Evolutionary conservation across 1,139 yeast species (phyloP).

Genomic region (Yarrowia galli): DNA sequence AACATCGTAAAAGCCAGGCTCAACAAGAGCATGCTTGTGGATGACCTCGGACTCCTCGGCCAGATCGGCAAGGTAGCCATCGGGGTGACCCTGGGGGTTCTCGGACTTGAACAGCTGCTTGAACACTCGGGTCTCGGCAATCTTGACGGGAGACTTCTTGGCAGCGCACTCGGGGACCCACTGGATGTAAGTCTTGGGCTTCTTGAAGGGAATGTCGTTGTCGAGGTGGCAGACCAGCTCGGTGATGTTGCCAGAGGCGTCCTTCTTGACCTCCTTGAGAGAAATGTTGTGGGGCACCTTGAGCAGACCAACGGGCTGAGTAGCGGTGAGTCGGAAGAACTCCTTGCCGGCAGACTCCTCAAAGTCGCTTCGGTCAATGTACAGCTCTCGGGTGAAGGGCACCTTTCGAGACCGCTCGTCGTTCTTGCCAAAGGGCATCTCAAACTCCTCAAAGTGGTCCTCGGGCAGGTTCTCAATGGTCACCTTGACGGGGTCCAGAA

Average conservation of each 20-base stretch:
- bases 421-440: conserved; percentile 81
- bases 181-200: conserved; percentile 95
- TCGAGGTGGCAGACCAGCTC: conserved; percentile 84
- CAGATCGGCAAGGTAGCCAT: conserved; percentile 84
- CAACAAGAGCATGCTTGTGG: conserved; percentile 71
- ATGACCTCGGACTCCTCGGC: conserved; percentile 80
- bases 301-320: conserved; percentile 94
- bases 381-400: conserved; percentile 77
- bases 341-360: conserved; percentile 66
- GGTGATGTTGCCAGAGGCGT: conserved; percentile 65
- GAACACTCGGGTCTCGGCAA: conserved; percentile 84
- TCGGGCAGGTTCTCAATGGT: conserved; percentile 83
- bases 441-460: conserved; percentile 70
- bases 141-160: conserved; percentile 64
- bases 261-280: conserved; percentile 72
- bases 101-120: conserved; percentile 89
- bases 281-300: conserved; percentile 86
- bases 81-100: conserved; percentile 88
- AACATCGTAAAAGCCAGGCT: conserved; percentile 76
- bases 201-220: conserved; percentile 64
- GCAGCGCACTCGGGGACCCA: conserved; percentile 85
- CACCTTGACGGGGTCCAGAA: conserved; percentile 84
- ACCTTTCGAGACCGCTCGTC: conserved; percentile 79
- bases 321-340: conserved; percentile 92
- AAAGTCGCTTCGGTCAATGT: conserved; percentile 87